Base-by-base conservation (phyloP, 106 monocot genomes). In the Allium fistulosum region DNA sequence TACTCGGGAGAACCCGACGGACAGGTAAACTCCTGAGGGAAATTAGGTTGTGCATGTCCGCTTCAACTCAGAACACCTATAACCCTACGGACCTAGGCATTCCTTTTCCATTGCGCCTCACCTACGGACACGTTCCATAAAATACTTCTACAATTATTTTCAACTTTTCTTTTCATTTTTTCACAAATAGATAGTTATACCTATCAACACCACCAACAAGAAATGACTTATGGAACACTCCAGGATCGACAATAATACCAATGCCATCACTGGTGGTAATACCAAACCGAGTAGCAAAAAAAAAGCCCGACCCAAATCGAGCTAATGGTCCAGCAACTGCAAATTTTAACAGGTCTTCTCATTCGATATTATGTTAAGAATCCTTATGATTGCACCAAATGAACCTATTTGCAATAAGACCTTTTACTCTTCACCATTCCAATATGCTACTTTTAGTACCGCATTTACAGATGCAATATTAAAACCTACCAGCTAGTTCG, bases 381-480 rank as follows among this genome's bases (percentile, higher is more conserved):
- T 97, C 66, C 97, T 83, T 59, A 92, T 97, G 66, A 97, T 92
- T 51, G 92, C 82, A 64, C 92, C 97, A 87, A 89, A 97, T 13
- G 89, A 92, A 15, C 97, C 97, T 72, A 92, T 85, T 92, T 99
- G 87, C 75, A 79, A 80, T 4, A 37, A 81, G 65, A 46, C 26
- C 8, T 11, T 7, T 51, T 26, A 49, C 17, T 12, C 10, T 66
- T 51, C 4, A 49, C 10, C n/a, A 49, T 7, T 3, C 47, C 27
- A 11, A 48, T 49, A 64, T 27, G 46, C 15, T 37, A 47, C 14
- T 46, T 14, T 26, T 22, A 22, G 22, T 22, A 22, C 1, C 4
- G 37, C 37, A 1, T 37, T 37, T 37, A 37, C 37, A 37, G 0
- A 1, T 37, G 37, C 37, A 37, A 37, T 37, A 4, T 37, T 37